phyloP scores from a whole-genome alignment of 1,284 basidiomycete genomes.

The Taiwanofungus camphoratus region DNA sequence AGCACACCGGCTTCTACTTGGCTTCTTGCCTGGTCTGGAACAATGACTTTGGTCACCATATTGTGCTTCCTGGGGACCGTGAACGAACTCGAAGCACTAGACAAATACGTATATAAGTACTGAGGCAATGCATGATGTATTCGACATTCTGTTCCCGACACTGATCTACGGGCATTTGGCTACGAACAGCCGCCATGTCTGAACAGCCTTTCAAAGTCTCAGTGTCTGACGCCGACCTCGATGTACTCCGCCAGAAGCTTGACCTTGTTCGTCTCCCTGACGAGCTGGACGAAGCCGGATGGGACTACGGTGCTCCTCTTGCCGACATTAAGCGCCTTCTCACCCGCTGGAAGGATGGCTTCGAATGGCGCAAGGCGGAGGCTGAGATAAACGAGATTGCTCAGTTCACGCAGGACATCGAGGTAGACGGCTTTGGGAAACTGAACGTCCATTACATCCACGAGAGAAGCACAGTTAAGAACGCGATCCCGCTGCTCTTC shows the following conservation, averaged over 20 bases:
- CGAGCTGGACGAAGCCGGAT: slow-evolving; percentile 33
- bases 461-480: slow-evolving; percentile 27
- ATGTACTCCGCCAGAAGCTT: slow-evolving; percentile 15
- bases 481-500: slow-evolving; percentile 42
- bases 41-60: no score
- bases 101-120: no score
- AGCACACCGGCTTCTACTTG: no score
- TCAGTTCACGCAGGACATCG: slow-evolving; percentile 38
- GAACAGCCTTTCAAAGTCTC: slow-evolving; percentile 17
- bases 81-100: no score
- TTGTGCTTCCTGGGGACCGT: no score
- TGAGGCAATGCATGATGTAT: neutral
- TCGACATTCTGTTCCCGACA: neutral
- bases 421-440: slow-evolving; percentile 30
- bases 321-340: slow-evolving; percentile 34
- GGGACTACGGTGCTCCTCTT: slow-evolving; percentile 37
- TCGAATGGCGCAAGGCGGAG: slow-evolving; percentile 40
- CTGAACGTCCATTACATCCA: slow-evolving; percentile 42
- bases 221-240: slow-evolving; percentile 15
- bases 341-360: slow-evolving; percentile 34
- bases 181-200: neutral
- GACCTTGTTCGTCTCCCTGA: slow-evolving; percentile 32
- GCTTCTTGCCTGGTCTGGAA: no score
- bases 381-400: slow-evolving; percentile 35
- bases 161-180: neutral